Base-by-base conservation (phyloP, 2,329 filamentous ascomycete species). In the Myriosclerotinia scirpicola region DNA sequence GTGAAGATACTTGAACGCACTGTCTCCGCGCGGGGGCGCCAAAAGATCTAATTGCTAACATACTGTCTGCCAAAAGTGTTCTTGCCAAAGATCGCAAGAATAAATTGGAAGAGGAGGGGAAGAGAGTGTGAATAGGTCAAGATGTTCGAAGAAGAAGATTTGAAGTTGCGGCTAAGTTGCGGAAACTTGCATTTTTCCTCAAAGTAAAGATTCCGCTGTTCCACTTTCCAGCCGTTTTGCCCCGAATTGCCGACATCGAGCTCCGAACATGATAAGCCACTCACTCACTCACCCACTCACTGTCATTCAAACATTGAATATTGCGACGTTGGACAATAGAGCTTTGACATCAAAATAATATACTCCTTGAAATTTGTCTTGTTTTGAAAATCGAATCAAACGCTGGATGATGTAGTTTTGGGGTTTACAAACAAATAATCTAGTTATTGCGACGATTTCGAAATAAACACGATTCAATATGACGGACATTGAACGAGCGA, bases 21-120 rank as follows among this genome's bases (percentile, higher is more conserved):
- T 96, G 91, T 81, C 85, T 82, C 80, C 91, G 87, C 80, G 87
- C 86, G 77, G 91, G 89, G 76, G 86, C 86, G 80, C 88, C 87
- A 80, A 93, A 86, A 76, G 88, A 87, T 82, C 92, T 90, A 79
- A 90, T 83, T 81, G 90, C 88, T 81, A 96, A 84, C 93, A 97
- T 97, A 77, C 78, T 90, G 84, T 80, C 73, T 36, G 53, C 40
- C 53, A 54, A 56, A 62, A 30, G 34, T 55, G 44, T 52, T 48
- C 38, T 42, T 26, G 62, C 63, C 53, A 38, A 65, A 54, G 56
- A n/a, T 34, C 34, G 42, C 46, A 53, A 64, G 53, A 60, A 56
- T 59, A 5, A 15, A 54, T 54, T 38, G 54, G 42, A 30, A 30
- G 56, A 26, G 48, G 66, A n/a, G 22, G 48, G 40, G 50, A 22